phyloP scores from a whole-genome alignment of 2,329 filamentous ascomycete genomes.

The Colletotrichum paranaense region DNA sequence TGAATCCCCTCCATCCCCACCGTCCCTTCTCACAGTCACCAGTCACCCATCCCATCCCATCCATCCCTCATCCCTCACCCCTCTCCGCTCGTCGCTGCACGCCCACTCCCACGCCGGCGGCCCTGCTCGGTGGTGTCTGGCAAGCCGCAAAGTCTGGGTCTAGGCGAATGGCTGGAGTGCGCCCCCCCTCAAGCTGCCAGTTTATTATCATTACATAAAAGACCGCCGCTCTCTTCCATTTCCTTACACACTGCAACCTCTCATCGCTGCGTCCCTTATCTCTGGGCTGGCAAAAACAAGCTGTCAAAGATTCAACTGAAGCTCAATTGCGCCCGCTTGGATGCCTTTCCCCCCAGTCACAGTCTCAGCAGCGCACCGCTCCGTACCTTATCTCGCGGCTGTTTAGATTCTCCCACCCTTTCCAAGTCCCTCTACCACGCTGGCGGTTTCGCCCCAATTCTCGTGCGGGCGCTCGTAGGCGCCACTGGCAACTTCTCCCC shows the following conservation, averaged over 20 bases:
- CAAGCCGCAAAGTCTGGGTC: slow-evolving; percentile 18
- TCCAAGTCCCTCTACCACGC: slow-evolving; percentile 50
- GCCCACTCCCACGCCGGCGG: slow-evolving; percentile 33
- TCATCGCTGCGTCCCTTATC: slow-evolving; percentile 39
- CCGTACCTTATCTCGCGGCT: slow-evolving; percentile 38
- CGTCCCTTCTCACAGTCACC: neutral
- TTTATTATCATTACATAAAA: slow-evolving; percentile 40
- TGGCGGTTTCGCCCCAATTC: slow-evolving; percentile 36
- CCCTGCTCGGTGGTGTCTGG: slow-evolving; percentile 33
- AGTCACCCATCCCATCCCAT: neutral
- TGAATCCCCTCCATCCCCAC: slow-evolving; percentile 17
- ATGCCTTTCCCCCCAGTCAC: slow-evolving; percentile 36
- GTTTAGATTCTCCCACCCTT: slow-evolving; percentile 37
- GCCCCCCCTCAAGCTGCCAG: slow-evolving; percentile 32
- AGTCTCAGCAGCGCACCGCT: slow-evolving; percentile 33
- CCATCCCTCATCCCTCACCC: neutral
- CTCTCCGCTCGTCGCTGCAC: slow-evolving; percentile 20
- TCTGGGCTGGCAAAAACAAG: slow-evolving; percentile 36
- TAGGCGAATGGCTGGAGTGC: slow-evolving; percentile 32
- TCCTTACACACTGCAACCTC: slow-evolving; percentile 40
- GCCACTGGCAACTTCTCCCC: slow-evolving; percentile 40
- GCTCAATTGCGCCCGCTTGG: slow-evolving; percentile 38
- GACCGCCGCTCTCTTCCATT: slow-evolving; percentile 37
- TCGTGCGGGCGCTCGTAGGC: slow-evolving; percentile 41
- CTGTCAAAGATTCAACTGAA: slow-evolving; percentile 36